Percentiles rank a stretch among this genome's conserved stretches.
Conservation (phyloP, 371 early-diverging fungal species). For the Mucor irregularis region DNA sequence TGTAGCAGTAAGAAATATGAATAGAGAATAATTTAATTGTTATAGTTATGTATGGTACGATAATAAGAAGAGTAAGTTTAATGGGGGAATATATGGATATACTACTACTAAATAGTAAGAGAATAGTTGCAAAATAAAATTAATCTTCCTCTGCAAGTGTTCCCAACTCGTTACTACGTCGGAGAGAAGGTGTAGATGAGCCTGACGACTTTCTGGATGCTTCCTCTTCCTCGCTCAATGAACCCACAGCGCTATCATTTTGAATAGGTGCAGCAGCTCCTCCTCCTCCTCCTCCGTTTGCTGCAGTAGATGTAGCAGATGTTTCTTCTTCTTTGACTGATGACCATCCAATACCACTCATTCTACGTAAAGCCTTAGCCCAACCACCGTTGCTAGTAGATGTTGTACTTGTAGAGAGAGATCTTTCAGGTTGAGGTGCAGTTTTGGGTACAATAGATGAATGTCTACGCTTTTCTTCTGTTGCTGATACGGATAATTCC, state of each 20-base stretch:
- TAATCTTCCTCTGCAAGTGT: slow-evolving; percentile 44
- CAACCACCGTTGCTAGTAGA: slow-evolving; percentile 32
- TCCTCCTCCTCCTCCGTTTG: slow-evolving; percentile 14
- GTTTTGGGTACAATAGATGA: slow-evolving; percentile 9
- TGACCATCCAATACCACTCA: slow-evolving; percentile 51
- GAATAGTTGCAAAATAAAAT: neutral
- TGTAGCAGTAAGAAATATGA: too few relatives aligned
- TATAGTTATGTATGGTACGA: too few relatives aligned
- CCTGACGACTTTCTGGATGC: slow-evolving; percentile 17
- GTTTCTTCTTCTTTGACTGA: slow-evolving; percentile 14
- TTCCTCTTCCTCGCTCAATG: slow-evolving; percentile 22
- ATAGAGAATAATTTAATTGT: too few relatives aligned
- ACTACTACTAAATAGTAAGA: neutral
- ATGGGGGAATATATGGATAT: neutral
- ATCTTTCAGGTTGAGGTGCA: slow-evolving; percentile 20
- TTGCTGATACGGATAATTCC: neutral
- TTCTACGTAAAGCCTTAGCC: slow-evolving; percentile 49
- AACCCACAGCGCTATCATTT: slow-evolving; percentile 21
- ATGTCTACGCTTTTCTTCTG: slow-evolving; percentile 17
- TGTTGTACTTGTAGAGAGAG: slow-evolving; percentile 16
- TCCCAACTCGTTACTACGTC: slow-evolving; percentile 45
- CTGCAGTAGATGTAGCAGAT: neutral
- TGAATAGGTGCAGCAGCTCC: neutral
- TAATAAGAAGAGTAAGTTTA: neutral
- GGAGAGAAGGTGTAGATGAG: slow-evolving; percentile 34